These are phyloP conservation scores for Tylopilus vinaceipallidus DNA, from an alignment of 768 basidiomycete genomes.

Conservation along the genomic window DNA sequence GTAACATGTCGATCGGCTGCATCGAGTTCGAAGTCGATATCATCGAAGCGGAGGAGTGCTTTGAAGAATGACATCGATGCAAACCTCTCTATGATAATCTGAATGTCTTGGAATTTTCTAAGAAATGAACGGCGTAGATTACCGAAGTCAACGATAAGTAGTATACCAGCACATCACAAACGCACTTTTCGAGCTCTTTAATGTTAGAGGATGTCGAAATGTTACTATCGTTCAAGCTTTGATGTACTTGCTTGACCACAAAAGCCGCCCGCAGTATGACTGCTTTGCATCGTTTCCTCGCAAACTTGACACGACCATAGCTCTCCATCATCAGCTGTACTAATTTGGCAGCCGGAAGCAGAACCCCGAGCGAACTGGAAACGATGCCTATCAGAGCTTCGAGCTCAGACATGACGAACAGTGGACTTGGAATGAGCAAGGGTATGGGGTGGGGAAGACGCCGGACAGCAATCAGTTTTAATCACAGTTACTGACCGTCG, in stretches of 20 bases:
- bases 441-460: too few relatives aligned
- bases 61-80: slow-evolving; percentile 6
- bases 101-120: slow-evolving; percentile 5
- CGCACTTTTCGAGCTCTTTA: not conserved
- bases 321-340: not conserved
- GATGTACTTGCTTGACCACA: slow-evolving; percentile 1
- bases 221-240: not conserved
- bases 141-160: not conserved
- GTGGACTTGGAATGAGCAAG: too few relatives aligned
- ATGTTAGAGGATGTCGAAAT: not conserved
- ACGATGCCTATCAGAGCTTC: too few relatives aligned
- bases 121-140: not conserved
- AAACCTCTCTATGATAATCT: not conserved
- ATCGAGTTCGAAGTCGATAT: not conserved
- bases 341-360: not conserved
- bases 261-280: slow-evolving; percentile 2
- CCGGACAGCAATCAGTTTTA: too few relatives aligned
- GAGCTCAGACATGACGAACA: too few relatives aligned
- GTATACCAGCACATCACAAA: not conserved
- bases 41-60: slow-evolving; percentile 1
- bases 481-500: too few relatives aligned
- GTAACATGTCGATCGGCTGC: not conserved
- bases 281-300: not conserved
- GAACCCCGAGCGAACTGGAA: not conserved
- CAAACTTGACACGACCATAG: not conserved